Evolutionary conservation across 2,329 filamentous ascomycete genomes (phyloP), one percentile per base, ranked within the genome.

Genomic region (Capronia americana): DNA sequence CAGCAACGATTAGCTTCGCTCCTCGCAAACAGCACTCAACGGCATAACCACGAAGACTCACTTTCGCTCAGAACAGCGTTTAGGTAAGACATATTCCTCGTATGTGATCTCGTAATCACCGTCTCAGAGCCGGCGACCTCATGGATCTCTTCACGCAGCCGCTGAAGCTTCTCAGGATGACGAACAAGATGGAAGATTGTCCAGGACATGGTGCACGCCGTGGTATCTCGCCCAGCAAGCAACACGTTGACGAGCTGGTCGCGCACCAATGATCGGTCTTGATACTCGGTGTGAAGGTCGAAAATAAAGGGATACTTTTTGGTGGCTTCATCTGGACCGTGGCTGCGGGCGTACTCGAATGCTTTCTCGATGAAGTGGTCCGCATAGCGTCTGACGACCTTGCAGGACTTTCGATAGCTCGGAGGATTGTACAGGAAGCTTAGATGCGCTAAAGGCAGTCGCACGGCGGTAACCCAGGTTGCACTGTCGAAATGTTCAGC

Each of bases 51-150:
- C 17, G 20, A 57, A 14, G 32, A 57, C 38, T 58, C 38, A 58
- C 38, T 62, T 72, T 86, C 84, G 61, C 81, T 81, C 51, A 82
- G 76, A 1, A 86, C 80, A 34, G 80, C 82, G 65, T 82, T 80
- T n/a, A 82, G 77, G 69, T 84, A 84, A 7, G 80, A 77, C 65
- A 85, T 78, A 10, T 78, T 77, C 70, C 82, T 57, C 11, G 56
- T 58, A 41, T 67, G 61, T 10, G 48, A 28, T 54, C 61, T 60
- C 17, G 32, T 64, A 48, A 67, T 61, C 38, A 17, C 34, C n/a
- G 61, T 54, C 32, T 67, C 44, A 20, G 17, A 58, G 24, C 44
- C 53, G 28, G 32, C 30, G 55, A 66, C 56, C 44, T 44, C 32
- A 6, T 26, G 5, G 10, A 62, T 63, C 71, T 78, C 72, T 48